These are phyloP conservation scores for Cucurbita maxima DNA, from an alignment of 306 rosid genomes.

Conservation along the genomic window DNA sequence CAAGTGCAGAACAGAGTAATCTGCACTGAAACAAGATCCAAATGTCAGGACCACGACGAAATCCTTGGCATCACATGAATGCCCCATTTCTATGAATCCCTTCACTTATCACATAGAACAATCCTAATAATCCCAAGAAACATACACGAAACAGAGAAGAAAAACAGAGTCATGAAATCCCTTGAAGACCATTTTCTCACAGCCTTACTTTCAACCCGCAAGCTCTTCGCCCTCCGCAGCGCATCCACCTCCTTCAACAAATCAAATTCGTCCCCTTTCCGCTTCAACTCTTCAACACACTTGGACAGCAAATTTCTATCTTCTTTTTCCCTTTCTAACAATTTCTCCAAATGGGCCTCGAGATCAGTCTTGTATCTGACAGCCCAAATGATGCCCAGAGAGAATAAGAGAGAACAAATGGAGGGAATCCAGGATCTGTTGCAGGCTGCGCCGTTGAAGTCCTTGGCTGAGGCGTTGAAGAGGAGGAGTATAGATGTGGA, in stretches of 20 bases:
- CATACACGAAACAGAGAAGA: slow-evolving; percentile 54
- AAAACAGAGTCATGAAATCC: slow-evolving; percentile 58
- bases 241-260: slow-evolving; percentile 92
- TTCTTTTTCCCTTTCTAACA: slow-evolving; percentile 69
- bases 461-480: slow-evolving; percentile 35
- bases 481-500: slow-evolving; percentile 63
- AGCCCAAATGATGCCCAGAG: slow-evolving; percentile 73
- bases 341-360: slow-evolving; percentile 71
- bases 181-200: slow-evolving; percentile 78
- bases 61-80: background rate
- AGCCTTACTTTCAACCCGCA: slow-evolving; percentile 47
- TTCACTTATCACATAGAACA: slow-evolving; percentile 35
- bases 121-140: slow-evolving; percentile 56
- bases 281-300: slow-evolving; percentile 75
- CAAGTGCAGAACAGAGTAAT: slow-evolving; percentile 65
- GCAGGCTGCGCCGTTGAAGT: slow-evolving; percentile 19
- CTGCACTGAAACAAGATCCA: slow-evolving; percentile 32
- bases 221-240: slow-evolving; percentile 72
- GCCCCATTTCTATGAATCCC: background rate
- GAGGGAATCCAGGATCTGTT: slow-evolving; percentile 78
- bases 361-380: slow-evolving; percentile 70
- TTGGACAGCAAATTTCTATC: slow-evolving; percentile 45
- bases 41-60: background rate
- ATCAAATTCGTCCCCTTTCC: slow-evolving; percentile 82
- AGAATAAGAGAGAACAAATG: slow-evolving; percentile 53